These are phyloP conservation scores for Aurantiochytrium sp. DNA, from an alignment of 108 stramenopile species.

Conservation along the genomic window DNA sequence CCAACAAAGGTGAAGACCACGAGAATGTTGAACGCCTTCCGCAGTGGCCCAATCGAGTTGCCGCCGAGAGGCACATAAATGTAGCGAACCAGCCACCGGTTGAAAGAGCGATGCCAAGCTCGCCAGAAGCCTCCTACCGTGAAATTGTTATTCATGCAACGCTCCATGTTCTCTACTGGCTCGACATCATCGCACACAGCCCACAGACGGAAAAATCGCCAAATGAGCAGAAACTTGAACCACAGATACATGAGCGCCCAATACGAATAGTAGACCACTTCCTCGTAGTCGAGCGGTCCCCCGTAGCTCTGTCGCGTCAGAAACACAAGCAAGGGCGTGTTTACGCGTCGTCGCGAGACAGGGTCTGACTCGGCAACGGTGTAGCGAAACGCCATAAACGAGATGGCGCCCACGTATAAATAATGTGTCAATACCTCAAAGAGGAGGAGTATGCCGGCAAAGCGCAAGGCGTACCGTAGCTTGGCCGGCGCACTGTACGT, in stretches of 20 bases:
- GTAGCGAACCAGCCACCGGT: conserved; percentile 55
- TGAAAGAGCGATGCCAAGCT: conserved; percentile 55
- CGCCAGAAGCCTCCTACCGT: conserved; percentile 45
- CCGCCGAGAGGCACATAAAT: conserved; percentile 56
- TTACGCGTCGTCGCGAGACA: conserved; percentile 4
- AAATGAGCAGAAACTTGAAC: conserved; percentile 55
- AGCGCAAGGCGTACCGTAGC: conserved; percentile 7
- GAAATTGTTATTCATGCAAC: conserved; percentile 45
- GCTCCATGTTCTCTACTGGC: conserved; percentile 50
- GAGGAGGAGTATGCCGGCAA: not conserved
- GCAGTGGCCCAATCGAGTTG: not conserved
- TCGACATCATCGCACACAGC: conserved; percentile 45
- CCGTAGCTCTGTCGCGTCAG: conserved; percentile 19
- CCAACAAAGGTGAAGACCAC: conserved; percentile 53
- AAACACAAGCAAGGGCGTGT: conserved; percentile 25
- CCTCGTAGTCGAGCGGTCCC: not conserved
- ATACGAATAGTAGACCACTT: conserved; percentile 28
- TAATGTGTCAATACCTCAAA: not conserved
- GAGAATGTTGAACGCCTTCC: conserved; percentile 30
- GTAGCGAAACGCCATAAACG: not conserved
- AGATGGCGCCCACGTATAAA: conserved; percentile 2
- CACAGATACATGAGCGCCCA: conserved; percentile 43
- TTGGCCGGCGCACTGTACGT: not conserved
- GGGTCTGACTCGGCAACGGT: conserved; percentile 17
- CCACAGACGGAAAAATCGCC: conserved; percentile 50